Base-by-base conservation (phyloP, 1,284 basidiomycete species). In the Ganoderma lucidum region DNA sequence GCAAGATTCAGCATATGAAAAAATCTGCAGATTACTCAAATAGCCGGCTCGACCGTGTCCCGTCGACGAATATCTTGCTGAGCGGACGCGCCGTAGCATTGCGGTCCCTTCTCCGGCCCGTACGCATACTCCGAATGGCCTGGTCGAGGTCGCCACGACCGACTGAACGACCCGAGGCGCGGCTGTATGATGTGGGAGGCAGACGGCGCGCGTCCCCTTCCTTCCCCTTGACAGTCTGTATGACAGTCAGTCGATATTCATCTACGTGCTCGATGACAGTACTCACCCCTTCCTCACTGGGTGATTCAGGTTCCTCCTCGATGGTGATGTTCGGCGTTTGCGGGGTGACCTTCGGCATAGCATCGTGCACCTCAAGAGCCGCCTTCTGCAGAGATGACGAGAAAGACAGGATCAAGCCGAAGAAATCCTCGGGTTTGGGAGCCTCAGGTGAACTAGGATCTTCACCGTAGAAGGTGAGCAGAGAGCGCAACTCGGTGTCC, bases 31-130 rank as follows among this genome's bases (percentile, higher is more conserved):
- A 37, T n/a, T 32, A 41, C 32, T 56, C 79, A 71, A 78, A 82
- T 37, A 83, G 74, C 63, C 83, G 81, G 75, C 83, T 85, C 37
- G 80, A 78, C 63, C 85, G 77, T 41, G 83, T 83, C 17, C 91
- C 91, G 74, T 96, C 94, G 58, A 94, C 75, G 76, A 96, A 96
- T 42, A 96, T 93, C 84, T 92, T 94, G 82, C 89, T 94, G 59
- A 87, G 77, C 4, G 87, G 83, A 41, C 83, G 79, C 41, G 70
- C 66, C 3, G 87, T 83, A 14, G 81, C 77, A 48, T 83, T 81
- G 30, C 90, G 83, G 63, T 83, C 81, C 73, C 90, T 83, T 67
- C 89, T 82, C 69, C 87, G 87, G 17, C 91, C 92, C 39, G 89
- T 86, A 44, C 91, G 89, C 82, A 96, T 88, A 70, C 91, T 95